Evolutionary conservation across 1,139 yeast genomes (phyloP), one percentile per base, ranked within the genome.

Genomic region (Eremothecium sinecaudum): DNA sequence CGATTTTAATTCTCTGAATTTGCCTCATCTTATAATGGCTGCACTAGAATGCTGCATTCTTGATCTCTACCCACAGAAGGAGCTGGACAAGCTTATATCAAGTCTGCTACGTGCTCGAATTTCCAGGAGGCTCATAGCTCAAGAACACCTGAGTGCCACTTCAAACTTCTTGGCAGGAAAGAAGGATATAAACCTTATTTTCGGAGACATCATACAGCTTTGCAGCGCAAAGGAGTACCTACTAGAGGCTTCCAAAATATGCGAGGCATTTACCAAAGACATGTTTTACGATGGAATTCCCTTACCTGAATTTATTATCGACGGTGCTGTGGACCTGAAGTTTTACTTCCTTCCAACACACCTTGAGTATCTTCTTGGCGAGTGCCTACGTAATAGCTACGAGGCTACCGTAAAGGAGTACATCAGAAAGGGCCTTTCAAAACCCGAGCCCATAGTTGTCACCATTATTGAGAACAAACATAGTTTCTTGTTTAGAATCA

Each of bases 11-110:
- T 67, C 83, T 32, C 64, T 78, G 39, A 82, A 84, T 46, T 66
- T 87, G 40, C 90, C 96, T 1, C 90, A 86, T 53, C 64, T 87
- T 42, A 80, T 87, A 68, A 82, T 84, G 87, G 97, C 96, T 2
- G 86, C 93, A 1, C 64, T 86, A 37, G 96, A 87, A 50, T 79
- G 81, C 36, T 73, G 86, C 10, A 73, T 79, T 31, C 60, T 79
- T 30, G 67, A 73, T 28, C 65, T 73, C 24, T 67, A 80, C 47
- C 78, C 84, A 2, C 76, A 74, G 37, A 59, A 64, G 1, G 65
- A 75, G 32, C 60, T 87, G 45, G 95, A 87, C 53, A 63, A 61
- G 18, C 73, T 86, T 48, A 74, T 86, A 71, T 75, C 86, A 13
- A 70, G 79, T 2, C 71, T 84, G 67, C 62, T 87, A 30, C 66